Conservation (phyloP, 768 basidiomycete species). For the Solioccasus polychromus region DNA sequence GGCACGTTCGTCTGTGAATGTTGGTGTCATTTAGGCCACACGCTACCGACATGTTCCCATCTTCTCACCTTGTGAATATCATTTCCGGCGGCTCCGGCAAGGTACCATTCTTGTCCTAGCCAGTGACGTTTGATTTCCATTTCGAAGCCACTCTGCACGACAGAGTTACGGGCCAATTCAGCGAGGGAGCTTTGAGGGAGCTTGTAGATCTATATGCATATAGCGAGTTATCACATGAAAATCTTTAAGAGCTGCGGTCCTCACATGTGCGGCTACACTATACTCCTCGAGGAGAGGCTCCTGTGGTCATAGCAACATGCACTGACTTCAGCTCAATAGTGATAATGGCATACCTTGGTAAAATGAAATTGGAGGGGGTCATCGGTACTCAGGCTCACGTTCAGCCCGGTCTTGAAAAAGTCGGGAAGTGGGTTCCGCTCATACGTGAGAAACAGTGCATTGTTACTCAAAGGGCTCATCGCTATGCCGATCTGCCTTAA, state of each 20-base stretch:
- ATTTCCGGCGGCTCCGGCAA: constrained; percentile 90
- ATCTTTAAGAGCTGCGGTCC: constrained; percentile 20
- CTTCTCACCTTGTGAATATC: constrained; percentile 84
- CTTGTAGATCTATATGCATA: constrained; percentile 78
- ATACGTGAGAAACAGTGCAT: constrained; percentile 93
- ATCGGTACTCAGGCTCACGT: constrained; percentile 95
- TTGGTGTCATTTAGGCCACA: constrained; percentile 1
- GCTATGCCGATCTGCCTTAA: constrained; percentile 97
- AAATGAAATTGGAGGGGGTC: constrained; percentile 98
- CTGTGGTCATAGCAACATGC: constrained; percentile 35
- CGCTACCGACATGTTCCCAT: neutral
- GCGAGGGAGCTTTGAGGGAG: constrained; percentile 91
- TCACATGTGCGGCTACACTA: constrained; percentile 92
- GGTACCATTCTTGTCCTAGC: constrained; percentile 92
- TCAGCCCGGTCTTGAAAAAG: constrained; percentile 94
- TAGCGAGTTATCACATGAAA: neutral
- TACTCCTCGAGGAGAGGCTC: constrained; percentile 96
- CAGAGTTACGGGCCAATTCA: constrained; percentile 97
- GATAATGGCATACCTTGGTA: constrained; percentile 68
- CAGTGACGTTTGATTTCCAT: constrained; percentile 97
- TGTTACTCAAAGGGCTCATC: constrained; percentile 98
- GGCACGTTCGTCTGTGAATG: constrained; percentile 89
- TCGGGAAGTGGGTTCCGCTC: constrained; percentile 97
- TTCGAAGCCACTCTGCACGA: constrained; percentile 95
- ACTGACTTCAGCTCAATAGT: neutral